phyloP scores from a whole-genome alignment of 345 rosid genomes.

The Nasturtium officinale region DNA sequence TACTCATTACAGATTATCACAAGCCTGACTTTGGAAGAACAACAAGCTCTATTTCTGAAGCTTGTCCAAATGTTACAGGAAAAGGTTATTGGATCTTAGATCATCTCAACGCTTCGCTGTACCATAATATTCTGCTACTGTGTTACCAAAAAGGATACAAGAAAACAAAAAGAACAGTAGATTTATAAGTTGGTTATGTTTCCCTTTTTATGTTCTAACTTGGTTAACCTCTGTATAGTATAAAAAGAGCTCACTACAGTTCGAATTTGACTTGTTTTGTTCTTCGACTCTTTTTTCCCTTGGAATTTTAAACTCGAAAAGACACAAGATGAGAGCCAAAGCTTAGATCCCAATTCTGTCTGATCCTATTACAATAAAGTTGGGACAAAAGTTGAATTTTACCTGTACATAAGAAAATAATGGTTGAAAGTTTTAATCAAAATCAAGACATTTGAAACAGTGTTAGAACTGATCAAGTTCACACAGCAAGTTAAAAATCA shows the following conservation, averaged over 20 bases:
- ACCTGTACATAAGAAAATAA: too few species aligned
- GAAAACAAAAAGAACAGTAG: not conserved
- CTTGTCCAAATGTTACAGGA: slow-evolving; percentile 76
- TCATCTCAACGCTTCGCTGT: not conserved
- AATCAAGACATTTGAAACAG: not conserved
- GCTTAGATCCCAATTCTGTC: not conserved
- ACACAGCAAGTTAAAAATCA: slow-evolving; percentile 32
- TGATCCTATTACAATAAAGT: not conserved
- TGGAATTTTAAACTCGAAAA: not conserved
- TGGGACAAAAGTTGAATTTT: not conserved
- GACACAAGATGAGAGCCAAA: not conserved
- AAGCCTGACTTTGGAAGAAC: slow-evolving; percentile 74
- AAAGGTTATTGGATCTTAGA: slow-evolving; percentile 43
- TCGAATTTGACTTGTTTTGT: not conserved
- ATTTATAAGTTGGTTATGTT: slow-evolving; percentile 19
- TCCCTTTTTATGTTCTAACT: not conserved
- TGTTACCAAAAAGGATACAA: not conserved
- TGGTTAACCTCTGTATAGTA: slow-evolving; percentile 28
- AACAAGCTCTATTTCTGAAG: slow-evolving; percentile 58
- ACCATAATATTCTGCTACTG: not conserved
- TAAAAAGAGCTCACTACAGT: not conserved
- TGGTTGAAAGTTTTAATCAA: not conserved
- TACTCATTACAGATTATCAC: slow-evolving; percentile 54
- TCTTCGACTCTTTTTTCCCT: not conserved
- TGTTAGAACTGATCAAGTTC: not conserved